These are phyloP conservation scores for Gastrolobium villosum DNA, from an alignment of 306 rosid genomes.

Conservation along the genomic window DNA sequence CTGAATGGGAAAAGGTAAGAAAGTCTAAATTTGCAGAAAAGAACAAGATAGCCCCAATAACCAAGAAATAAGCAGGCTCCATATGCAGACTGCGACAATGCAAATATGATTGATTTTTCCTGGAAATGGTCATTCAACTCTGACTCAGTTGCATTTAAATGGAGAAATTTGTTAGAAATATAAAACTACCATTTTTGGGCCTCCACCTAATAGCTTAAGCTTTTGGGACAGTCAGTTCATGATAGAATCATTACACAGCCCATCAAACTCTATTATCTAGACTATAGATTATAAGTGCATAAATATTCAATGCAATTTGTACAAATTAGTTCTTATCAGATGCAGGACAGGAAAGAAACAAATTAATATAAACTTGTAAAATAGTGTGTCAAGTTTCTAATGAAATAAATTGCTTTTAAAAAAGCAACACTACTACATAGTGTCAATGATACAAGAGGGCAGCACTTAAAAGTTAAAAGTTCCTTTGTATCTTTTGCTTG, in stretches of 20 bases:
- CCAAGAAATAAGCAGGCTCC: slow-evolving; percentile 89
- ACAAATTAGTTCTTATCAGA: slow-evolving; percentile 36
- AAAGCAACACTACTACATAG: slow-evolving; percentile 23
- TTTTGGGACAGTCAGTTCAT: slow-evolving; percentile 3
- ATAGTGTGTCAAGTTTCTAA: slow-evolving; percentile 12
- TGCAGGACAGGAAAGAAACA: slow-evolving; percentile 28
- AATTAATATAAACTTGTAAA: background rate
- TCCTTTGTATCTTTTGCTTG: slow-evolving; percentile 8
- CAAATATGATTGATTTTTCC: slow-evolving; percentile 85
- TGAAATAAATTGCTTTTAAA: slow-evolving; percentile 43
- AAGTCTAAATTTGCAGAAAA: slow-evolving; percentile 55
- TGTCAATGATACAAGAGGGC: slow-evolving; percentile 10
- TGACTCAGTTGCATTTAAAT: slow-evolving; percentile 46
- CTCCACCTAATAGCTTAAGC: slow-evolving; percentile 16
- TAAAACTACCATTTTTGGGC: background rate
- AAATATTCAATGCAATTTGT: slow-evolving; percentile 31
- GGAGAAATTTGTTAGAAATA: slow-evolving; percentile 7
- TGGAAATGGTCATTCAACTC: slow-evolving; percentile 60
- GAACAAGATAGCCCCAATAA: slow-evolving; percentile 88
- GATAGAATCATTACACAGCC: slow-evolving; percentile 18
- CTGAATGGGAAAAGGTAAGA: slow-evolving; percentile 83
- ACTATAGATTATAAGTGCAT: slow-evolving; percentile 13
- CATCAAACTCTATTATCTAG: slow-evolving; percentile 30
- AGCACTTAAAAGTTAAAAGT: slow-evolving; percentile 26
- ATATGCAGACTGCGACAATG: slow-evolving; percentile 88